phyloP scores from a whole-genome alignment of 805 yeast species.

The Zygoascus bituminiphila region DNA sequence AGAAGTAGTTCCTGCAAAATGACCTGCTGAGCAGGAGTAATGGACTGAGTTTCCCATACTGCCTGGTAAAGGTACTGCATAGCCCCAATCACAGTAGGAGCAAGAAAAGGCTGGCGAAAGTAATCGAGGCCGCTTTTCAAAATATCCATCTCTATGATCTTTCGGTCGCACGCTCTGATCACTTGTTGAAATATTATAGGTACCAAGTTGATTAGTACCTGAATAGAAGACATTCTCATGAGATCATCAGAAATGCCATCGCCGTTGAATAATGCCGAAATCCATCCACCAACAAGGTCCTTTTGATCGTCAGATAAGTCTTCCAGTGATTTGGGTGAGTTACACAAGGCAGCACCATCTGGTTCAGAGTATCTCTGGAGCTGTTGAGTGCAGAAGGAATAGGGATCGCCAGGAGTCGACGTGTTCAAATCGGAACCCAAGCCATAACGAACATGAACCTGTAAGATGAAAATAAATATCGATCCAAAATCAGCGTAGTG shows the following conservation, averaged over 20 bases:
- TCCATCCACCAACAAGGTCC: conserved; percentile 57
- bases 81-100: conserved; percentile 48
- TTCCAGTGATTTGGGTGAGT: conserved; percentile 5
- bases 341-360: background rate
- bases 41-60: conserved; percentile 30
- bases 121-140: conserved; percentile 78
- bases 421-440: background rate
- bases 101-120: conserved; percentile 70
- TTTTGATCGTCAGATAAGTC: conserved; percentile 20
- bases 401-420: background rate
- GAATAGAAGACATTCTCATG: conserved; percentile 54
- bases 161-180: conserved; percentile 48
- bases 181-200: conserved; percentile 73
- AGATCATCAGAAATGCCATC: conserved; percentile 82
- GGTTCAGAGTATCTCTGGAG: background rate
- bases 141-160: conserved; percentile 48
- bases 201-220: conserved; percentile 58
- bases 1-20: conserved; percentile 36
- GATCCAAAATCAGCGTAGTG: conserved; percentile 61
- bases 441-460: conserved; percentile 33
- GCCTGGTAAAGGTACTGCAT: conserved; percentile 42
- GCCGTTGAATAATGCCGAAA: conserved; percentile 67
- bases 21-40: conserved; percentile 32
- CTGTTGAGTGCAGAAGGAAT: background rate
- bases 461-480: conserved; percentile 40